phyloP scores from a whole-genome alignment of 202 grass and related monocot genomes.

The Musa balbisiana region DNA sequence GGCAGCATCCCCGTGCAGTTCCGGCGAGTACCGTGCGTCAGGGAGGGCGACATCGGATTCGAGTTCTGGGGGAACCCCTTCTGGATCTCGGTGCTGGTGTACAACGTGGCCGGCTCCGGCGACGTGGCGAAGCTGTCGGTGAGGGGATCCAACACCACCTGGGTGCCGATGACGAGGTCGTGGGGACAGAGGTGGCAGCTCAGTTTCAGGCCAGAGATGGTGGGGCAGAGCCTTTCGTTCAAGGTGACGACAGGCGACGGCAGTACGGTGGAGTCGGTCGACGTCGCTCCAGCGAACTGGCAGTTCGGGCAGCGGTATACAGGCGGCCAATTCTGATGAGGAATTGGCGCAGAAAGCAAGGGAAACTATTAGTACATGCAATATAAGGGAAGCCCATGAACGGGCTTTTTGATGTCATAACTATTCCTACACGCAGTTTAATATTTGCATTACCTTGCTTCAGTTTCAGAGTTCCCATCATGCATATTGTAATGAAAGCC shows the following conservation, averaged over 20 bases:
- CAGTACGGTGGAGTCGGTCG: conserved; percentile 15
- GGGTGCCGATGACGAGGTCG: conserved; percentile 55
- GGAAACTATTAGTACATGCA: not conserved
- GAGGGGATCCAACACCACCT: conserved; percentile 31
- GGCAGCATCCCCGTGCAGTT: not conserved
- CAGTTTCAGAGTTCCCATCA: too few species aligned
- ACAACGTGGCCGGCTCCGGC: conserved; percentile 59
- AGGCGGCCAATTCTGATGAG: not conserved
- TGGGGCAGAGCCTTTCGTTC: conserved; percentile 22
- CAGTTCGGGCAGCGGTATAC: conserved; percentile 28
- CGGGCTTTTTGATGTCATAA: too few species aligned
- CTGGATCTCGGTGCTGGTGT: conserved; percentile 45
- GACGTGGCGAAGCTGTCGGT: conserved; percentile 43
- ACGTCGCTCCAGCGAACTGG: conserved; percentile 30
- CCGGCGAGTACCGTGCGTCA: conserved; percentile 34
- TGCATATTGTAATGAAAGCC: too few species aligned
- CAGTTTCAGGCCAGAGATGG: conserved; percentile 20
- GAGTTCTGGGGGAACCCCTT: conserved; percentile 44
- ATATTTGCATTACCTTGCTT: too few species aligned
- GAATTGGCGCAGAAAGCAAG: not conserved
- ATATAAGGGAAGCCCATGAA: not conserved
- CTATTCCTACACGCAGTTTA: too few species aligned
- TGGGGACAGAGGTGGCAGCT: conserved; percentile 73
- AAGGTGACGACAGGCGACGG: conserved; percentile 21
- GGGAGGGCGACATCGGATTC: conserved; percentile 44